phyloP scores from a whole-genome alignment of 768 basidiomycete genomes.

The Rhizopogon vinicolor region DNA sequence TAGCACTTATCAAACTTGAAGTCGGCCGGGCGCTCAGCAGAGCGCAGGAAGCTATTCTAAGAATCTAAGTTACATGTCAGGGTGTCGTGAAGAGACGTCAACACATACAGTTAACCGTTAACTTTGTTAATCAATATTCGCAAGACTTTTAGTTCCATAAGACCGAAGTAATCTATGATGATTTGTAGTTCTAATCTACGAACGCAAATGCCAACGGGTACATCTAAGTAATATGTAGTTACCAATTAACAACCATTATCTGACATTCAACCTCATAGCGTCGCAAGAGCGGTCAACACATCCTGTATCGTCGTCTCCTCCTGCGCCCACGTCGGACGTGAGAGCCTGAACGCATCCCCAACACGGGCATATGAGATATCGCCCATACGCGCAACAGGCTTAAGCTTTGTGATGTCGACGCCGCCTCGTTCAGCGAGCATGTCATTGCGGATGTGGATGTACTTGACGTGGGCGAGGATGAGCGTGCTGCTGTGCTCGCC shows the following conservation, averaged over 20 bases:
- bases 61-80: too few relatives aligned
- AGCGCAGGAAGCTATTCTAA: too few relatives aligned
- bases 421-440: constrained; percentile 29
- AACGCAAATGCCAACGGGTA: too few relatives aligned
- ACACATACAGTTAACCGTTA: too few relatives aligned
- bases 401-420: constrained; percentile 32
- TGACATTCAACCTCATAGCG: background rate
- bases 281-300: background rate
- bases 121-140: too few relatives aligned
- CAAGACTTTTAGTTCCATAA: too few relatives aligned
- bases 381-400: constrained; percentile 33
- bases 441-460: constrained; percentile 39
- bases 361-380: constrained; percentile 32
- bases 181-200: too few relatives aligned
- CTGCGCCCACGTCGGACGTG: constrained; percentile 16
- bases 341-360: constrained; percentile 23
- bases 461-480: constrained; percentile 33
- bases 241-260: background rate
- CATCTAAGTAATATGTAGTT: too few relatives aligned
- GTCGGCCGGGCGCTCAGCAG: too few relatives aligned
- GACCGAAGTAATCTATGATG: too few relatives aligned
- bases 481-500: constrained; percentile 24
- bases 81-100: too few relatives aligned
- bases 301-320: constrained; percentile 12
- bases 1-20: too few relatives aligned